Percentiles rank a stretch among this genome's conserved stretches.
These are phyloP conservation scores for Pythium oligandrum DNA, from an alignment of 352 stramenopile species.

Conservation along the genomic window DNA sequence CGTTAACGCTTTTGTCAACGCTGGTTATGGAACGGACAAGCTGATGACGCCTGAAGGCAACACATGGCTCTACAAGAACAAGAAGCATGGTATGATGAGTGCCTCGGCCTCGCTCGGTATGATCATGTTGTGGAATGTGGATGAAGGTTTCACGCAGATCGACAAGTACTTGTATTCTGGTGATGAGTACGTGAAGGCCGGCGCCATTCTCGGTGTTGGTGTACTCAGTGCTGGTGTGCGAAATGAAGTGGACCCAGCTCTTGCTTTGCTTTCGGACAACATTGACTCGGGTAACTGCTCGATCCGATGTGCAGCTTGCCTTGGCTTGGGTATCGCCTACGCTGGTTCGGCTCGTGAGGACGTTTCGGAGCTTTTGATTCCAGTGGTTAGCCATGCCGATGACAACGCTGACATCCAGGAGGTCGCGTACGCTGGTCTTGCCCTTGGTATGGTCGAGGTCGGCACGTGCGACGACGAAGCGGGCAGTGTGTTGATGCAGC, in stretches of 20 bases:
- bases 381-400: constrained; percentile 89
- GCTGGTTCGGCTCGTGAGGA: constrained; percentile 95
- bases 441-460: constrained; percentile 98
- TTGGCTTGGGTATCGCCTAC: constrained; percentile 98
- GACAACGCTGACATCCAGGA: constrained; percentile 92
- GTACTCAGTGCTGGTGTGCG: constrained; percentile 92
- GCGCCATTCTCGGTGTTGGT: constrained; percentile 96
- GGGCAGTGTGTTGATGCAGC: constrained; percentile 95
- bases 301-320: constrained; percentile 93
- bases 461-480: constrained; percentile 97
- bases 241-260: constrained; percentile 96
- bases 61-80: constrained; percentile 99
- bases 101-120: constrained; percentile 96
- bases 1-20: constrained; percentile 99
- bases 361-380: constrained; percentile 95
- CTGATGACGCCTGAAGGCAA: constrained; percentile 91
- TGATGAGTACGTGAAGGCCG: constrained; percentile 98
- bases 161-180: constrained; percentile 99
- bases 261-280: constrained; percentile 97
- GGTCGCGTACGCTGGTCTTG: constrained; percentile 91
- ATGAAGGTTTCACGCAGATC: constrained; percentile 98
- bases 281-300: constrained; percentile 93
- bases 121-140: constrained; percentile 99
- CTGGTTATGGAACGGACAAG: constrained; percentile 97
- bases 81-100: constrained; percentile 99